Evolutionary conservation across 306 rosid genomes (phyloP), one percentile per base, ranked within the genome.

Genomic region (Glycyrrhiza uralensis): DNA sequence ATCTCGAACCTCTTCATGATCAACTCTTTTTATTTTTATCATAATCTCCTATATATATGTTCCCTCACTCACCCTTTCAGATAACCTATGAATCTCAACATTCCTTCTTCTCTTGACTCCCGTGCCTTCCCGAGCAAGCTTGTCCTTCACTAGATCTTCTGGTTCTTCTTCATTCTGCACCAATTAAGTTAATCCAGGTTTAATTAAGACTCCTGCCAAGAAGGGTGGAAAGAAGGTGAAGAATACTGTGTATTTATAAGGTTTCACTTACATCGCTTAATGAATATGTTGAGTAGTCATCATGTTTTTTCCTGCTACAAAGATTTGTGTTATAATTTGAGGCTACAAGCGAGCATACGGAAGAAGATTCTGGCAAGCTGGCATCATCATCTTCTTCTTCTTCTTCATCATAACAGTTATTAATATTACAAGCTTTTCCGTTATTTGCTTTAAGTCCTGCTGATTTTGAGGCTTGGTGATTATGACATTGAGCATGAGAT

Each of bases 101-200:
- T 72, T 74, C 71, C 86, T 70, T 23, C 49, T 72, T 76, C 81
- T 72, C 76, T 82, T 76, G 55, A 54, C 69, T 55, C 76, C 20
- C 2, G 68, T 56, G 74, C 65, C 78, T 12, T 66, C 66, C 35
- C 17, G 57, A 62, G 64, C 69, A 64, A 51, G 72, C 56, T 39
- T 76, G 44, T 76, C 71, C 66, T 61, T 67, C 24, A 3, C 13
- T 13, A 23, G 38, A 42, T 57, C 69, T 63, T 73, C 85, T 23
- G 67, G 45, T 42, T 80, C 81, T 56, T 77, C 83, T 41, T 62
- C 67, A 41, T 69, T 69, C 87, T 84, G 81, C 83, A 69, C 68
- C 51, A 63, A 63, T 58, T 30, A 38, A 38, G 14, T 13, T 30
- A 74, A 72, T 32, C 42, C 18, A 55, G 35, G 14, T 26, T 65